Evolutionary conservation across 257 asterid species (phyloP).

Genomic region (Gentiana dahurica): DNA sequence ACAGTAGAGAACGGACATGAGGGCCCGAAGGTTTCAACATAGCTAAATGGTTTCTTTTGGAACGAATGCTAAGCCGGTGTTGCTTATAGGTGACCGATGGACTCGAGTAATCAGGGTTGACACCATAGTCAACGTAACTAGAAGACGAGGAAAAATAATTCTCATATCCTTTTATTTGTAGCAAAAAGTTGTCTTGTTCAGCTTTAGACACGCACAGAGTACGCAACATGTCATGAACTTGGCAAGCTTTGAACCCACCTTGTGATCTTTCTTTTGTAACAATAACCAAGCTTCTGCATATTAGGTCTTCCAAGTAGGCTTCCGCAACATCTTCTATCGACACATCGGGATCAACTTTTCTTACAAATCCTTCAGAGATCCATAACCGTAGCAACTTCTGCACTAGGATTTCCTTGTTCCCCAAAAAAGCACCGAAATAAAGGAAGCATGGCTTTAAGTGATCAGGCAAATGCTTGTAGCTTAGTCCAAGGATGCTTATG

Average conservation of each 20-base stretch:
- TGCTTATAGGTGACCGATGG: not conserved
- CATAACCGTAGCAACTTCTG: not conserved
- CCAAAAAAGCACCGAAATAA: not conserved
- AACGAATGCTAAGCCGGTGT: not conserved
- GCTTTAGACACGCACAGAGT: conserved; percentile 3
- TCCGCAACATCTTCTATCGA: not conserved
- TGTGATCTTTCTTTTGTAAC: not conserved
- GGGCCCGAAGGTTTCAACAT: not conserved
- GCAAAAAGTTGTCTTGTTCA: not conserved
- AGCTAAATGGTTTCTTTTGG: not conserved
- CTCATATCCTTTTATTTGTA: not conserved
- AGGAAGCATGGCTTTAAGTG: too few species aligned
- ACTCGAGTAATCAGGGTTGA: not conserved
- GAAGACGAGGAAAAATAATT: not conserved
- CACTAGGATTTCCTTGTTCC: not conserved
- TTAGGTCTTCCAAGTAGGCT: not conserved
- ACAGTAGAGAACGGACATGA: conserved; percentile 1
- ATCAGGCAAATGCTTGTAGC: too few species aligned
- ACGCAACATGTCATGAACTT: conserved; percentile 7
- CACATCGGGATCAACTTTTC: not conserved
- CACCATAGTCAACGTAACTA: not conserved
- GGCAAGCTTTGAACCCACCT: conserved; percentile 12
- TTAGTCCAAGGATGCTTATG: not conserved
- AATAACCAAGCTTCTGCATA: not conserved
- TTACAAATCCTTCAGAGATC: not conserved